Evolutionary conservation across 495 filamentous ascomycete species (phyloP).

Genomic region (Tirmania nivea): DNA sequence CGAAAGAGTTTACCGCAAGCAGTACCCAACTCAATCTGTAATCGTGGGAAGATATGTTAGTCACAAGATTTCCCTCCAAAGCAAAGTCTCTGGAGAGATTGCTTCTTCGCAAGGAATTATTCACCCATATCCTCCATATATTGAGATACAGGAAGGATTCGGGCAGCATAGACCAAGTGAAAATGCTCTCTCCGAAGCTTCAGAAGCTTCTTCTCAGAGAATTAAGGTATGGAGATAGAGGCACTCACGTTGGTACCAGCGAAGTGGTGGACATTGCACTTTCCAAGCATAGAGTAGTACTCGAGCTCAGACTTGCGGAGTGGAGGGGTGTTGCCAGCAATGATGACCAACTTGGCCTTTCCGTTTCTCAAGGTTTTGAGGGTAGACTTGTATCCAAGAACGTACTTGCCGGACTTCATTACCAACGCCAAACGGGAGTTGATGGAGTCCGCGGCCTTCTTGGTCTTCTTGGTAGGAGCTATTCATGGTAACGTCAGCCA

Average conservation of each 20-base stretch:
- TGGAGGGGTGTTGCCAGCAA: slow-evolving; percentile 34
- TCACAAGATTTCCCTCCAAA: slow-evolving; percentile 64
- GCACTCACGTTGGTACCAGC: slow-evolving; percentile 85
- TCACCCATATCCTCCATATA: slow-evolving; percentile 9
- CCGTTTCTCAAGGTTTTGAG: slow-evolving; percentile 83
- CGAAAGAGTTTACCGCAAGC: slow-evolving; percentile 78
- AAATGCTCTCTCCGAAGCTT: background rate
- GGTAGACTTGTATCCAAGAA: slow-evolving; percentile 69
- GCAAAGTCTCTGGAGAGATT: slow-evolving; percentile 24
- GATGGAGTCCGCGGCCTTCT: slow-evolving; percentile 63
- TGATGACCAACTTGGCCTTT: slow-evolving; percentile 60
- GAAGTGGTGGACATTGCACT: slow-evolving; percentile 91
- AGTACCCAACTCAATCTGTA: slow-evolving; percentile 86
- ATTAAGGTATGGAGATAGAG: slow-evolving; percentile 4
- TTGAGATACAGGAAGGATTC: slow-evolving; percentile 1
- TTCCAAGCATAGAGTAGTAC: slow-evolving; percentile 79
- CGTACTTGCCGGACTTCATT: slow-evolving; percentile 83
- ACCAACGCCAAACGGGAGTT: slow-evolving; percentile 58
- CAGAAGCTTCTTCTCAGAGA: slow-evolving; percentile 3
- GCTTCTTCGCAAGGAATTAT: slow-evolving; percentile 57
- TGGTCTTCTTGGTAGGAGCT: slow-evolving; percentile 78
- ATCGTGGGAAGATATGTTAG: slow-evolving; percentile 20
- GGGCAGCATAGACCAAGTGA: background rate
- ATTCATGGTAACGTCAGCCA: slow-evolving; percentile 25
- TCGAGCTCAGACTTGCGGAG: slow-evolving; percentile 71